A percentile compares a stretch with the other conserved stretches of the same genome.
Conservation (phyloP, 148 eudicot species). For the Cornus florida region DNA sequence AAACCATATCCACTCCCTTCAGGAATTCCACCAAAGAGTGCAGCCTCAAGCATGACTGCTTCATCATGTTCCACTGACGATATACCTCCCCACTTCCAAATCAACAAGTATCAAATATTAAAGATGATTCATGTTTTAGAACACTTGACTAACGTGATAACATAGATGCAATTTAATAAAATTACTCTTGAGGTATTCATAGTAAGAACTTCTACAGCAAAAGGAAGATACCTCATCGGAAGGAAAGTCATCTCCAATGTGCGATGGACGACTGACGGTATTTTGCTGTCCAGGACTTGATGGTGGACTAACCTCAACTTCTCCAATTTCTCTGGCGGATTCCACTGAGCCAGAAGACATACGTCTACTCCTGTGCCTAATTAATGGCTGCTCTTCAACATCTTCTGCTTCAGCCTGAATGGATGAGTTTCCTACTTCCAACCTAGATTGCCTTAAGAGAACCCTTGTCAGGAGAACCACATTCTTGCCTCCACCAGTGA, state of each 20-base stretch:
- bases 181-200: not conserved
- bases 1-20: constrained; percentile 55
- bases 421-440: constrained; percentile 65
- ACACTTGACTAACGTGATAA: not conserved
- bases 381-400: constrained; percentile 69
- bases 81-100: constrained; percentile 94
- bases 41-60: constrained; percentile 99
- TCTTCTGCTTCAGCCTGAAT: constrained; percentile 76
- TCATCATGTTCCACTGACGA: constrained; percentile 96
- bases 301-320: constrained; percentile 48
- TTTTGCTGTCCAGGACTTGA: constrained; percentile 41
- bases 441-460: constrained; percentile 37
- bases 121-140: not conserved
- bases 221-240: constrained; percentile 60
- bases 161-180: not conserved
- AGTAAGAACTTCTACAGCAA: not conserved
- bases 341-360: constrained; percentile 43
- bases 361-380: constrained; percentile 74
- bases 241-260: constrained; percentile 44
- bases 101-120: not conserved
- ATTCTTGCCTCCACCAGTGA: constrained; percentile 18
- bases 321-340: constrained; percentile 39
- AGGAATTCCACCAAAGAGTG: constrained; percentile 90
- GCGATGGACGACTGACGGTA: constrained; percentile 32
- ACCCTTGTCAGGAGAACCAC: constrained; percentile 20